These are phyloP conservation scores for Tuber borchii DNA, from an alignment of 495 filamentous ascomycete genomes.

Conservation along the genomic window DNA sequence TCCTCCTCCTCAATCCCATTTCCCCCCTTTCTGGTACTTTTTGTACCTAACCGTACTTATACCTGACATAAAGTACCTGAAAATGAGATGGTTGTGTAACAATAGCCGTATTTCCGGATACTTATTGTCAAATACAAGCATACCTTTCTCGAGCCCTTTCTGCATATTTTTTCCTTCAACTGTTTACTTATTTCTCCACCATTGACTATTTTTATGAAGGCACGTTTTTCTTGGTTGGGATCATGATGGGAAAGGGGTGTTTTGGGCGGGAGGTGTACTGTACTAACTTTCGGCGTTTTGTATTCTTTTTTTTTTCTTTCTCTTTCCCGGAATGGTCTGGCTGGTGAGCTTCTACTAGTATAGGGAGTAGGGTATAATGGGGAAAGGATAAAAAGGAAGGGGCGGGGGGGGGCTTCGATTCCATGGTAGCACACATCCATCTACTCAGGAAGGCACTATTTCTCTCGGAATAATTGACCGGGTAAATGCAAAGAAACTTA, in stretches of 20 bases:
- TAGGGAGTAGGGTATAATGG: background rate
- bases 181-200: background rate
- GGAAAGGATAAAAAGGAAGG: conserved; percentile 13
- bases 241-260: conserved; percentile 7
- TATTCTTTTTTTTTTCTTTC: background rate
- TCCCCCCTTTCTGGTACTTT: background rate
- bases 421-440: conserved; percentile 10
- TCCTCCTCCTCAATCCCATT: conserved; percentile 7
- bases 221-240: background rate
- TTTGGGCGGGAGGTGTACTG: background rate
- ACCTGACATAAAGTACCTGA: too few relatives aligned
- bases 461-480: background rate
- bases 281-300: background rate
- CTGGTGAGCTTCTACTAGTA: background rate
- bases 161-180: background rate
- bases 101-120: too few relatives aligned
- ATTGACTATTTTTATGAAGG: background rate
- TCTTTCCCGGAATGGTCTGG: background rate
- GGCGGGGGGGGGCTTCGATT: background rate
- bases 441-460: conserved; percentile 6
- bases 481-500: background rate
- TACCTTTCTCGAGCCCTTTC: background rate
- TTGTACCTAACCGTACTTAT: background rate
- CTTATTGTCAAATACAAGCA: too few relatives aligned
- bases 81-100: too few relatives aligned